These are phyloP conservation scores for Monilinia fructicola DNA, from an alignment of 2,329 filamentous ascomycete species.

Conservation along the genomic window DNA sequence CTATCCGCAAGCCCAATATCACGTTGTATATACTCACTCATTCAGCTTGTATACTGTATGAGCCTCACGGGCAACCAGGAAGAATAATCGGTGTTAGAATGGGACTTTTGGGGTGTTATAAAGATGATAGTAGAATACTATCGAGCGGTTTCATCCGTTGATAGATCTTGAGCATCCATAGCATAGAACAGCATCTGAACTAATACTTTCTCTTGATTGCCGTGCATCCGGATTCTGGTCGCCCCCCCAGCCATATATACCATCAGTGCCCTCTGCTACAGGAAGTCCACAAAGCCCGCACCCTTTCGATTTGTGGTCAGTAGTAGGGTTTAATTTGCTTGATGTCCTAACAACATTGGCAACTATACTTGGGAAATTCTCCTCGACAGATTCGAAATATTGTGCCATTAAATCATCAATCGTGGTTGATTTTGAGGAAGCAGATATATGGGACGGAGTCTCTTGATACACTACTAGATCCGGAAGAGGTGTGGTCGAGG, in stretches of 20 bases:
- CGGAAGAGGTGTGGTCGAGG: constrained; percentile 52
- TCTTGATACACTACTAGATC: constrained; percentile 48
- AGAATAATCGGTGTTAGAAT: constrained; percentile 13
- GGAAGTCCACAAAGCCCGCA: constrained; percentile 72
- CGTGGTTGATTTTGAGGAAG: constrained; percentile 64
- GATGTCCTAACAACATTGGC: constrained; percentile 92
- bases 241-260: constrained; percentile 59
- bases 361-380: constrained; percentile 85
- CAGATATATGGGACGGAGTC: constrained; percentile 38
- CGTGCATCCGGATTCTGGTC: constrained; percentile 47
- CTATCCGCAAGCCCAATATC: constrained; percentile 22
- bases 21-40: constrained; percentile 33
- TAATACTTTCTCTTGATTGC: constrained; percentile 37
- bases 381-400: constrained; percentile 85
- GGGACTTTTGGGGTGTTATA: constrained; percentile 6
- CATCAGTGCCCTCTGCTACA: constrained; percentile 62
- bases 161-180: constrained; percentile 73
- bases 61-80: not conserved
- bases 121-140: constrained; percentile 19
- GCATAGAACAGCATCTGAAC: constrained; percentile 51
- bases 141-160: constrained; percentile 45
- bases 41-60: constrained; percentile 25
- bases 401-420: constrained; percentile 89
- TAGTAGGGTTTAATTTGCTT: constrained; percentile 66
- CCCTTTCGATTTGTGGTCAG: constrained; percentile 38